Percentiles rank a stretch among this genome's conserved stretches.
phyloP scores from a whole-genome alignment of 2,329 filamentous ascomycete genomes.

The Blumeria hordei region DNA sequence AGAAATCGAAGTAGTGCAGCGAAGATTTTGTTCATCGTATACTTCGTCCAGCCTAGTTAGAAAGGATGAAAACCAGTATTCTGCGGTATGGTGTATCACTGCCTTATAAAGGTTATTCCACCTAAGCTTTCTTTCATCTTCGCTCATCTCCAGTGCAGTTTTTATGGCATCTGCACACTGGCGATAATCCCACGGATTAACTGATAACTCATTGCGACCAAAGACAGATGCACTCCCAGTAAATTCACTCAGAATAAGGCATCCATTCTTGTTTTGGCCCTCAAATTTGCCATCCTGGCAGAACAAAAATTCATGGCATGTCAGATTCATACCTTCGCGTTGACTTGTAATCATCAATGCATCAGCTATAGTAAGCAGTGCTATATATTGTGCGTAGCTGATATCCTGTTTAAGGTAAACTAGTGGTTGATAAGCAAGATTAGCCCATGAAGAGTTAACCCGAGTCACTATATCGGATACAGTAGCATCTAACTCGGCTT shows the following conservation, averaged over 20 bases:
- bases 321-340: conserved; percentile 92
- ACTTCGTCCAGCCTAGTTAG: conserved; percentile 45
- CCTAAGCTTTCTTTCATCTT: conserved; percentile 46
- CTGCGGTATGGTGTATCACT: conserved; percentile 61
- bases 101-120: conserved; percentile 52
- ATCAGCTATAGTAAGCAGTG: conserved; percentile 70
- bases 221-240: conserved; percentile 80
- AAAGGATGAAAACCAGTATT: conserved; percentile 66
- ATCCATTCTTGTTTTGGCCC: conserved; percentile 55
- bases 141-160: conserved; percentile 55
- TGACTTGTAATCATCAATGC: conserved; percentile 85
- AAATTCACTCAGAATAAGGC: conserved; percentile 82
- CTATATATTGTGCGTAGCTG: conserved; percentile 78
- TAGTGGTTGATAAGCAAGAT: conserved; percentile 72
- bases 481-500: conserved; percentile 64
- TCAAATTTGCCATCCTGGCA: conserved; percentile 64
- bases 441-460: conserved; percentile 80
- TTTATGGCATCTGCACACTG: conserved; percentile 72
- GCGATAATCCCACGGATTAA: conserved; percentile 91
- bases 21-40: conserved; percentile 63
- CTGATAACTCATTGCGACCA: conserved; percentile 51
- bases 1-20: conserved; percentile 68
- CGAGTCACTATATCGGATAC: conserved; percentile 86
- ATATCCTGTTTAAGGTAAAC: conserved; percentile 93
- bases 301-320: conserved; percentile 78